phyloP scores from a whole-genome alignment of 768 basidiomycete species.

The Suillus clintonianus region DNA sequence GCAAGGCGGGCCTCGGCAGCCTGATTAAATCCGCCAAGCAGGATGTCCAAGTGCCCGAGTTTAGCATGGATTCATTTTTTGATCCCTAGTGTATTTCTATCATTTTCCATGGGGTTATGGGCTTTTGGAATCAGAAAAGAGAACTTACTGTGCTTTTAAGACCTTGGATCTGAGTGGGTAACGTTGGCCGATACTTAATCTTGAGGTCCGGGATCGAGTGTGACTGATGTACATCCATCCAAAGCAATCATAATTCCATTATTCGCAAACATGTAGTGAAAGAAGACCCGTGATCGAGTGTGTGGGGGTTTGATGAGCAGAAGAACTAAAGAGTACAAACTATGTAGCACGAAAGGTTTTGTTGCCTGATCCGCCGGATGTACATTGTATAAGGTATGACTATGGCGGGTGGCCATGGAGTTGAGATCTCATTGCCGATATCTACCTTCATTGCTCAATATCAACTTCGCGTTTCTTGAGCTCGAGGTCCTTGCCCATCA shows the following conservation, averaged over 20 bases:
- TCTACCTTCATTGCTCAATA: conserved; percentile 45
- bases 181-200: not conserved
- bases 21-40: conserved; percentile 91
- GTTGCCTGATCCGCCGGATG: not conserved
- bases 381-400: conserved; percentile 4
- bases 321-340: conserved; percentile 1
- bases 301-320: not conserved
- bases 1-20: conserved; percentile 76
- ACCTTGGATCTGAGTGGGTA: not conserved
- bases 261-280: not conserved
- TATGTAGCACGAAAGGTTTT: not conserved
- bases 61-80: conserved; percentile 85
- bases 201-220: not conserved
- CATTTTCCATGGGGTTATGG: not conserved
- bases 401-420: not conserved
- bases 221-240: not conserved
- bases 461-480: conserved; percentile 87
- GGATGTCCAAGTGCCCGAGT: conserved; percentile 83
- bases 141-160: not conserved
- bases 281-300: not conserved
- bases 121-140: not conserved
- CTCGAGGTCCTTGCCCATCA: conserved; percentile 74
- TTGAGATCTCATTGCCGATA: not conserved
- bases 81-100: conserved; percentile 15
- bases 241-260: not conserved